phyloP scores from a whole-genome alignment of 192 early-diverging fungal genomes.

The Coemansia sp. region DNA sequence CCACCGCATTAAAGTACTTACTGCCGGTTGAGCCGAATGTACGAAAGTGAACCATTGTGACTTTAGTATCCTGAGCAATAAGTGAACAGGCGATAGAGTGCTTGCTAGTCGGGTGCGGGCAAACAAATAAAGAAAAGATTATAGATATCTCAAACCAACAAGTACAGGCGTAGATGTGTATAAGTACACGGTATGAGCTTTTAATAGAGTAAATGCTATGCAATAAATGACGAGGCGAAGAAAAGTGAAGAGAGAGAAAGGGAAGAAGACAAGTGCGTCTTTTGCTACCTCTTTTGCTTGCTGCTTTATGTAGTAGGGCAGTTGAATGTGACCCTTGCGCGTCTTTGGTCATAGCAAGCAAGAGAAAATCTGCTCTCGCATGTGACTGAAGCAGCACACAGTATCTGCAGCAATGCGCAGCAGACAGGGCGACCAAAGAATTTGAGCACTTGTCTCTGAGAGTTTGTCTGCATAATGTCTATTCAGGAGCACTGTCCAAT shows the following conservation, averaged over 20 bases:
- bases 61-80: background rate
- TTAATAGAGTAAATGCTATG: background rate
- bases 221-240: background rate
- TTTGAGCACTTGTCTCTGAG: background rate
- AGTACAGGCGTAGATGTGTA: background rate
- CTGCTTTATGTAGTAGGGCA: background rate
- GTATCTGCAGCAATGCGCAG: background rate
- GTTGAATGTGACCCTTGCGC: background rate
- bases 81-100: background rate
- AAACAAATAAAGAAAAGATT: background rate
- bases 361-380: background rate
- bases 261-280: background rate
- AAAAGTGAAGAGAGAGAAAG: background rate
- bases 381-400: background rate
- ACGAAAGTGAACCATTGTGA: slow-evolving; percentile 30
- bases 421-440: background rate
- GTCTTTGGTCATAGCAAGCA: background rate
- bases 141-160: background rate
- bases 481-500: background rate
- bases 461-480: background rate
- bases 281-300: background rate
- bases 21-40: slow-evolving; percentile 38
- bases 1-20: slow-evolving; percentile 18
- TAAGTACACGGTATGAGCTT: background rate
- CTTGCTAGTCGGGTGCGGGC: background rate